Percentiles rank a stretch among this genome's conserved stretches.
Evolutionary conservation across 2,329 filamentous ascomycete genomes (phyloP).

Genomic region (Parafenestella ontariensis): DNA sequence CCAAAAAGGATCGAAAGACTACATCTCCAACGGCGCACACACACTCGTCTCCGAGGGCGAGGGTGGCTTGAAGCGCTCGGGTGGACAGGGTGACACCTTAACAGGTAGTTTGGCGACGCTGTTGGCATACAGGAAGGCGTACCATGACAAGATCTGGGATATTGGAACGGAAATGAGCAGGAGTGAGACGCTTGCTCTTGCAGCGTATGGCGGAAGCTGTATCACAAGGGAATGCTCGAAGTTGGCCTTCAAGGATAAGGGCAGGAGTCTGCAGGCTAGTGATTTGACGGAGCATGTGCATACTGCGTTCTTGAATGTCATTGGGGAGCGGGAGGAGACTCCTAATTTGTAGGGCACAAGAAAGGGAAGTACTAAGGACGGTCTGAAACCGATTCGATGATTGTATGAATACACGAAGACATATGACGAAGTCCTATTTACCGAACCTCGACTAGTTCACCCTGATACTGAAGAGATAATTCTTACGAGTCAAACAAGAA

Average conservation of each 20-base stretch:
- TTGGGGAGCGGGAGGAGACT: conserved; percentile 67
- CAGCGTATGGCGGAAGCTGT: conserved; percentile 84
- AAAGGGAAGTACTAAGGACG: not conserved
- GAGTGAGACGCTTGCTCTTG: conserved; percentile 71
- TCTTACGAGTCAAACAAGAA: too few species aligned
- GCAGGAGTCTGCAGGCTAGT: conserved; percentile 87
- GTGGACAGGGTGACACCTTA: conserved; percentile 93
- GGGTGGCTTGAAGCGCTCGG: conserved; percentile 87
- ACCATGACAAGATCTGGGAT: conserved; percentile 82
- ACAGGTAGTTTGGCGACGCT: conserved; percentile 90
- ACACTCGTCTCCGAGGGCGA: conserved; percentile 79
- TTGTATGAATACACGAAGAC: not conserved
- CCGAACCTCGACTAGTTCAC: too few species aligned
- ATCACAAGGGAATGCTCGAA: conserved; percentile 92
- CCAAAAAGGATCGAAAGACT: conserved; percentile 84
- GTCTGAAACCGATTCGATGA: not conserved
- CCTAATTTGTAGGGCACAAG: conserved; percentile 26
- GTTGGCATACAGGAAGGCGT: conserved; percentile 85
- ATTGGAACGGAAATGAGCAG: conserved; percentile 62
- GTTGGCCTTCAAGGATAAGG: conserved; percentile 83
- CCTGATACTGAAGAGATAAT: too few species aligned
- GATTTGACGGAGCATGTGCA: conserved; percentile 93
- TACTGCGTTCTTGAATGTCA: conserved; percentile 76
- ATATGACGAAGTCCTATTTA: too few species aligned
- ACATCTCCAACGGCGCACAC: conserved; percentile 78